Base-by-base conservation (phyloP, 257 asterid species). In the Solanum habrochaites region DNA sequence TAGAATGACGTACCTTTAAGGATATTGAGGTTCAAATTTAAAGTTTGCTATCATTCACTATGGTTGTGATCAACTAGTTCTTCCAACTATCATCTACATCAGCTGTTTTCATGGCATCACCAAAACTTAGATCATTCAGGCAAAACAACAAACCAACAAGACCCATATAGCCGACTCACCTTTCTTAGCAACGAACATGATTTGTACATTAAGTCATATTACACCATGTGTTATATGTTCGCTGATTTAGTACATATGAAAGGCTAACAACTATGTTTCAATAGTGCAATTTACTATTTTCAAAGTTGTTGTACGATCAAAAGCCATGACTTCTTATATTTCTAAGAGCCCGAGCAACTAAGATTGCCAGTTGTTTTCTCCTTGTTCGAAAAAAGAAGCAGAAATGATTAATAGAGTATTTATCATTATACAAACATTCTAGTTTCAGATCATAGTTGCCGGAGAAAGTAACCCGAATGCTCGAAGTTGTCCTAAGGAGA, bases 21-120 rank as follows among this genome's bases (percentile, higher is more conserved):
- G 39, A 35, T 7, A 35, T 35, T 35, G 7, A 35, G 39, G 39
- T 35, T 35, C 39, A 37, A 37, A 37, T 37, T 5, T 37, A 6
- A 37, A 37, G 39, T 6, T 37, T 37, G 39, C 39, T 37, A 37
- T 37, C 39, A 6, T 37, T 37, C 39, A 37, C 39, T 37, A 37
- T 37, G 39, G 99, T 96, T 10, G 89, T 72, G 56, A 95, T 94
- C 89, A 95, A 89, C 37, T 94, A 98, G 93, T 96, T 98, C 47
- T 93, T 95, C 7, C 99, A 98, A 0, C 99, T 98, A 87, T 96
- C 98, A 52, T 91, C 94, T 27, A 98, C 98, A 13, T 96, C 99
- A 0, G 99, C 99, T 3, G 98, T 96, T 96, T 89, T 40, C 11
- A 40, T 3, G 42, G 42, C 42, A 39, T 10, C 45, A 40, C 8